phyloP scores from a whole-genome alignment of 2,329 filamentous ascomycete species.

The Nectriaceae sp. region DNA sequence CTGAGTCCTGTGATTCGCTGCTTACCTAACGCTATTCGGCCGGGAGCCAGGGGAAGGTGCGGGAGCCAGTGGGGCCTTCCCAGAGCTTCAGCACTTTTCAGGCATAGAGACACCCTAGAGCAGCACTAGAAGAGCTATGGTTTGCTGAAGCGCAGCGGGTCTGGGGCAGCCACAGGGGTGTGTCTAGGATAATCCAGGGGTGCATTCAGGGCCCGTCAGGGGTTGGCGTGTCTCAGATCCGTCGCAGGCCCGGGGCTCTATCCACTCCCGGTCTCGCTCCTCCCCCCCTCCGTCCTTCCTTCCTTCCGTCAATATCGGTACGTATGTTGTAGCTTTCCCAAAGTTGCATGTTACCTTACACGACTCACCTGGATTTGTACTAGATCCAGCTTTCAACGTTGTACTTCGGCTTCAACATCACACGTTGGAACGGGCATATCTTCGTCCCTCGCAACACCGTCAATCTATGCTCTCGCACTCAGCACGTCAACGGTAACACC shows the following conservation, averaged over 20 bases:
- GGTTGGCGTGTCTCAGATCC: constrained; percentile 43
- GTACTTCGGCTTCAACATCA: background rate
- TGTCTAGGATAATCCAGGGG: constrained; percentile 15
- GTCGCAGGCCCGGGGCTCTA: constrained; percentile 38
- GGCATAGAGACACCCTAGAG: constrained; percentile 17
- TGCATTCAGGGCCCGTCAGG: constrained; percentile 12
- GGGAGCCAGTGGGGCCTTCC: constrained; percentile 22
- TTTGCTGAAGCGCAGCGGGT: background rate
- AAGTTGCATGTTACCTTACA: background rate
- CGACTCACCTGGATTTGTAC: background rate
- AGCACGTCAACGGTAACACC: background rate
- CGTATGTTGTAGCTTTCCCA: background rate
- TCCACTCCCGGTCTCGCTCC: background rate
- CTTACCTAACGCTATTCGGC: constrained; percentile 6
- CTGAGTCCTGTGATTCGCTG: constrained; percentile 25
- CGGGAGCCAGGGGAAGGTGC: constrained; percentile 16
- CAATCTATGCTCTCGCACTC: background rate
- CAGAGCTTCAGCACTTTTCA: constrained; percentile 10
- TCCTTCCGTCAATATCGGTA: background rate
- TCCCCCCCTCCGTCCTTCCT: constrained; percentile 18
- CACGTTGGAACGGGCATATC: background rate
- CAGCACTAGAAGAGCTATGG: constrained; percentile 1
- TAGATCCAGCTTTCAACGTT: background rate
- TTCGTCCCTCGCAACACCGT: background rate
- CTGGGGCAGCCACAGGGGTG: background rate